A percentile compares a stretch with the other conserved stretches of the same genome.
Evolutionary conservation across 352 stramenopile genomes (phyloP).

Genomic region (Phytopythium helicoides): DNA sequence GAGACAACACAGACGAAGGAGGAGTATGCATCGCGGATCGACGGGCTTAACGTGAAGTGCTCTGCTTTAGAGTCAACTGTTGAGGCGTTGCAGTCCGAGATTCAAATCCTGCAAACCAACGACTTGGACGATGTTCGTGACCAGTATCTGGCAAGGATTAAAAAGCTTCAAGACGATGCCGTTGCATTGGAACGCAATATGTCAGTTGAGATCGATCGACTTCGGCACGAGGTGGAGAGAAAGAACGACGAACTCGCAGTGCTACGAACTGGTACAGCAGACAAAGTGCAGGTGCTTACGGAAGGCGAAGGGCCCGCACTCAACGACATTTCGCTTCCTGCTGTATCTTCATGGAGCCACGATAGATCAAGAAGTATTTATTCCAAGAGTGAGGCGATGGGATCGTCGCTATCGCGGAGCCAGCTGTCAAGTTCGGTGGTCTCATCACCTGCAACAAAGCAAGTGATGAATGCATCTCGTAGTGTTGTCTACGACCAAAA

Average conservation of each 20-base stretch:
- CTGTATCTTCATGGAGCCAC: slow-evolving; percentile 19
- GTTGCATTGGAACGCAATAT: slow-evolving; percentile 35
- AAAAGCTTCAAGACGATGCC: slow-evolving; percentile 56
- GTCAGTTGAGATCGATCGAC: slow-evolving; percentile 46
- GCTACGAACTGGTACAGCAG: neutral
- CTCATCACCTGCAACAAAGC: slow-evolving; percentile 8
- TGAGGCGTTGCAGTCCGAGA: slow-evolving; percentile 58
- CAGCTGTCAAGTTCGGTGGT: slow-evolving; percentile 37
- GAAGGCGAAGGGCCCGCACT: neutral
- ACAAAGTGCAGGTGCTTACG: slow-evolving; percentile 6
- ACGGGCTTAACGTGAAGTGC: slow-evolving; percentile 35
- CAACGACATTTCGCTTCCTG: slow-evolving; percentile 18
- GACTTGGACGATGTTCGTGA: slow-evolving; percentile 48
- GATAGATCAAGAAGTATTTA: slow-evolving; percentile 24
- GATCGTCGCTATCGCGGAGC: slow-evolving; percentile 55
- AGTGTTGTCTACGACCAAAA: too few relatives aligned
- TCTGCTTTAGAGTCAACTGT: slow-evolving; percentile 39
- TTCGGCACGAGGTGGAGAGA: slow-evolving; percentile 46
- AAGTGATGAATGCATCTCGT: too few relatives aligned
- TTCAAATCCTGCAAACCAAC: slow-evolving; percentile 62
- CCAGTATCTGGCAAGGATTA: slow-evolving; percentile 42
- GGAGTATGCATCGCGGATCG: slow-evolving; percentile 49
- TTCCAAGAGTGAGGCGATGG: slow-evolving; percentile 25
- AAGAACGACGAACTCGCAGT: slow-evolving; percentile 17
- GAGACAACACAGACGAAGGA: slow-evolving; percentile 50